Base-by-base conservation (phyloP, 129 eudicot genomes). In the Lonicera japonica region DNA sequence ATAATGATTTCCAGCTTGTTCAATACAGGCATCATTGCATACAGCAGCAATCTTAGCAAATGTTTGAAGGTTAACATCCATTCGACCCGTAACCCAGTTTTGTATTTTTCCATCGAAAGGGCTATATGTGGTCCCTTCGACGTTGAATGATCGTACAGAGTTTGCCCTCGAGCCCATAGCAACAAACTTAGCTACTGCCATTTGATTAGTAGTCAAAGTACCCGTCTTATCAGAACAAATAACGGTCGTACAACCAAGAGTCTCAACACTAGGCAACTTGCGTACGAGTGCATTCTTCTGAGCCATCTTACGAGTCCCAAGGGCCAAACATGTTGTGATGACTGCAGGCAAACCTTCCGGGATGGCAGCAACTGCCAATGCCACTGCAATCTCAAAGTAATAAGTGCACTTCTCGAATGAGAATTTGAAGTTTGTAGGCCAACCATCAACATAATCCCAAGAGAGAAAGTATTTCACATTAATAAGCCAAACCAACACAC, bases 301-400 rank as follows among this genome's bases (percentile, higher is more conserved):
- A 25, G 95, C 97, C 97, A 90, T 90, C 62, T 86, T 90, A 16
- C 92, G 83, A 13, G 97, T 90, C 17, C 95, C 97, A 15, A 90
- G 88, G 19, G 97, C 97, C 65, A 90, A 76, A 40, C 95, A 90
- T 5, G 97, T 90, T 23, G 97, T 90, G 22, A 90, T 90, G 36
- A 90, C 97, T 53, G 97, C 97, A 22, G 97, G 97, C 22, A 90
- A 65, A 54, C 97, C 97, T 73, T 90, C 97, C 7, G 97, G 97
- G 58, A 90, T 90, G 2, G 97, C 95, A 74, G 95, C 97, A 55
- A 90, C 97, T 6, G 97, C 97, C 55, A 90, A 78, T 29, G 97
- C 97, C 7, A 90, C 88, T 1, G 95, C 95, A n/a, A 90, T 90
- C 64, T 86, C 90, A 20, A 90, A 90, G 65, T 90, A 90, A 65